Conservation (phyloP, 805 yeast species). For the Cyberlindnera misumaiensis region DNA sequence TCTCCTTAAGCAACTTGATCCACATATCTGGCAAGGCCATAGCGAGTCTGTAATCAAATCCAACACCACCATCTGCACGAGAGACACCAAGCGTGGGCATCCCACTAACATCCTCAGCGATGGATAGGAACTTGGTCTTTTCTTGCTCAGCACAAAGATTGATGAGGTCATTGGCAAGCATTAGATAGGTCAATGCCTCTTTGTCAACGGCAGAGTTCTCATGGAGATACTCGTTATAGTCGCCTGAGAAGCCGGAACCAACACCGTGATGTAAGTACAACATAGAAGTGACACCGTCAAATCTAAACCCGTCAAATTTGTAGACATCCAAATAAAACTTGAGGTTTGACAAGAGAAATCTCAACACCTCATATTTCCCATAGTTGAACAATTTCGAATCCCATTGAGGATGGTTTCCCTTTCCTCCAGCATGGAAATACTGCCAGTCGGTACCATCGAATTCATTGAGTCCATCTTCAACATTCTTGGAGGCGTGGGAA, state of each 20-base stretch:
- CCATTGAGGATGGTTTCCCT: conserved; percentile 90
- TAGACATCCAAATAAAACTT: conserved; percentile 79
- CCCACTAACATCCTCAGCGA: conserved; percentile 97
- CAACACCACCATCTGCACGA: conserved; percentile 73
- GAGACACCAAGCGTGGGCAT: conserved; percentile 92
- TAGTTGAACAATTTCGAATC: conserved; percentile 93
- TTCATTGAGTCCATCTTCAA: conserved; percentile 84
- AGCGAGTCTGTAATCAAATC: conserved; percentile 87
- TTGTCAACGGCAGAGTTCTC: conserved; percentile 70
- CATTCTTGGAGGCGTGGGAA: conserved; percentile 93
- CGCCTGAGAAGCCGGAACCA: conserved; percentile 79
- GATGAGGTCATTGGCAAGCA: conserved; percentile 83
- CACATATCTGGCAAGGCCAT: conserved; percentile 99
- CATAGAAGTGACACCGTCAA: conserved; percentile 96
- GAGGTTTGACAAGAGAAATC: conserved; percentile 79
- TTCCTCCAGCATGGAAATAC: conserved; percentile 86
- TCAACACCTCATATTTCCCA: conserved; percentile 82
- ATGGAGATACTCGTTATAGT: conserved; percentile 84
- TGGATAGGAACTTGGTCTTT: conserved; percentile 53
- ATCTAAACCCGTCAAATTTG: conserved; percentile 90
- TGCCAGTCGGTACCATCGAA: conserved; percentile 96
- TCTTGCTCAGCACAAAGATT: conserved; percentile 39
- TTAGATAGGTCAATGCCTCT: conserved; percentile 80
- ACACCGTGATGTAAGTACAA: conserved; percentile 87
- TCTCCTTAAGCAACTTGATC: conserved; percentile 87